Evolutionary conservation across 73 alveolate genomes (phyloP).

Genomic region (Breviolum minutum): DNA sequence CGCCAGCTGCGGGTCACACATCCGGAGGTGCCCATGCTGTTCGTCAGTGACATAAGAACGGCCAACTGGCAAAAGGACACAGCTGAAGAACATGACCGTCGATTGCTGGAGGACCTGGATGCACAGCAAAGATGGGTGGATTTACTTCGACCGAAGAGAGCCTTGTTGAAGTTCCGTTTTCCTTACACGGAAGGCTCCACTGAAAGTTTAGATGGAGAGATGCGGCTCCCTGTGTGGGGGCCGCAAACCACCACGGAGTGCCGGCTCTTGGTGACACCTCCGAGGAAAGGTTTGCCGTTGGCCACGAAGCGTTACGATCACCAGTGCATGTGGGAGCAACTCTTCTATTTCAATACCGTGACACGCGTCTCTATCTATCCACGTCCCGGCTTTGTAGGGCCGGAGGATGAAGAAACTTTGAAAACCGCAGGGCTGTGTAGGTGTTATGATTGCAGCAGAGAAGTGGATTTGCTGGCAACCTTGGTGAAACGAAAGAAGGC

Average conservation of each 20-base stretch:
- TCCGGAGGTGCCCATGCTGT: slow-evolving; percentile 33
- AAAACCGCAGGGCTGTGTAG: slow-evolving; percentile 39
- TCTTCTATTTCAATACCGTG: slow-evolving; percentile 64
- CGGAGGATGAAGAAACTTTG: background rate
- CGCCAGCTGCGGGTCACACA: background rate
- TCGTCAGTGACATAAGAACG: slow-evolving; percentile 63
- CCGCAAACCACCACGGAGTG: slow-evolving; percentile 86
- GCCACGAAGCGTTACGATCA: slow-evolving; percentile 9
- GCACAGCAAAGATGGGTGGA: slow-evolving; percentile 47
- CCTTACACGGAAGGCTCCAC: slow-evolving; percentile 43
- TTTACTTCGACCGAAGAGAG: background rate
- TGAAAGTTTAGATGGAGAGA: slow-evolving; percentile 46
- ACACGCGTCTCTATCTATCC: slow-evolving; percentile 63
- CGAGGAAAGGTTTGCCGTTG: background rate
- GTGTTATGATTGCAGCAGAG: slow-evolving; percentile 48
- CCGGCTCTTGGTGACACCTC: slow-evolving; percentile 49
- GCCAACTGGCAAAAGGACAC: slow-evolving; percentile 66
- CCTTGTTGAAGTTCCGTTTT: slow-evolving; percentile 46
- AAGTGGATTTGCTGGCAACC: slow-evolving; percentile 21
- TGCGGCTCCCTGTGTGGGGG: slow-evolving; percentile 90
- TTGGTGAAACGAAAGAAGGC: background rate
- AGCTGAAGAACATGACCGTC: slow-evolving; percentile 33
- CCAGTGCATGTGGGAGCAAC: slow-evolving; percentile 65
- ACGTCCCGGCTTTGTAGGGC: slow-evolving; percentile 21
- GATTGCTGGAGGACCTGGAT: slow-evolving; percentile 1